Conservation (phyloP, 768 basidiomycete genomes). For the Cantharellus anzutake region DNA sequence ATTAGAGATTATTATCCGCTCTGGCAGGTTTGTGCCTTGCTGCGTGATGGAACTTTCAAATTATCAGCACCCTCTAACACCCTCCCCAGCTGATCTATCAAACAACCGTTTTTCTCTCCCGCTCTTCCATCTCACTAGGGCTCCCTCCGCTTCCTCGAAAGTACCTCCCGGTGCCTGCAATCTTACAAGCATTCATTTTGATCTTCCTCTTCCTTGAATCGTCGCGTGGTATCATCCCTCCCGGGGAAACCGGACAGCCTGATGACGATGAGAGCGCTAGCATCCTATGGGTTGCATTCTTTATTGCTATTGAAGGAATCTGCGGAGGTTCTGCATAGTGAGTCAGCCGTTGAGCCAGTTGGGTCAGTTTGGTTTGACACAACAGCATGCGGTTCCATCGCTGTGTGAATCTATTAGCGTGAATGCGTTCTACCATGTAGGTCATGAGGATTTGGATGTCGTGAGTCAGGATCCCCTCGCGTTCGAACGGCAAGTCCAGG, state of each 20-base stretch:
- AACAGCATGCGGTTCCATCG: too few species aligned
- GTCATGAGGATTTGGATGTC: constrained; percentile 43
- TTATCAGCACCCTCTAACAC: background rate
- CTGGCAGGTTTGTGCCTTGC: constrained; percentile 57
- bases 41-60: too few species aligned
- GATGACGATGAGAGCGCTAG: constrained; percentile 25
- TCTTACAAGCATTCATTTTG: constrained; percentile 54
- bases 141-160: constrained; percentile 55
- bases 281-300: constrained; percentile 45
- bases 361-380: too few species aligned
- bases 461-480: constrained; percentile 5
- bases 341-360: constrained; percentile 16
- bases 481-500: constrained; percentile 43
- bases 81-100: constrained; percentile 55
- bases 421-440: constrained; percentile 70
- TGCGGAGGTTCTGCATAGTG: constrained; percentile 89
- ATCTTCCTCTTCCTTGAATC: constrained; percentile 43
- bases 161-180: constrained; percentile 54
- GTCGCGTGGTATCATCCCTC: constrained; percentile 43
- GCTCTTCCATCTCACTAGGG: constrained; percentile 75
- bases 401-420: constrained; percentile 29
- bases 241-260: too few species aligned
- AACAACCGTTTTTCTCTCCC: constrained; percentile 81
- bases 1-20: constrained; percentile 88
- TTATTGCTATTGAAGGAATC: constrained; percentile 77